A percentile compares a stretch with the other conserved stretches of the same genome.
phyloP scores from a whole-genome alignment of 148 eudicot genomes.

The Rhododendron ovatum region DNA sequence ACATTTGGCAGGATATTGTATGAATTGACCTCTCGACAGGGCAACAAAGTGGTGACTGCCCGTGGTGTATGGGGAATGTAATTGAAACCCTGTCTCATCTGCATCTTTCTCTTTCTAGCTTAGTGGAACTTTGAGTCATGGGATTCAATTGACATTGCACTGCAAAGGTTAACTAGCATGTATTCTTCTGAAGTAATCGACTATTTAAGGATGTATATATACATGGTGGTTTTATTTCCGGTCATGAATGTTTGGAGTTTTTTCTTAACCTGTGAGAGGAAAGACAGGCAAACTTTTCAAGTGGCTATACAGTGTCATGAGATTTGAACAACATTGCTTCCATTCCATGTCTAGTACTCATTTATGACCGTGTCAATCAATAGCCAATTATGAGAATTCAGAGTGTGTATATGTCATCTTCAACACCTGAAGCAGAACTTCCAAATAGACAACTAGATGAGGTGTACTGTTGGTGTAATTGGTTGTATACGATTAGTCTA shows the following conservation, averaged over 20 bases:
- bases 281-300: not conserved
- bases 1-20: constrained; percentile 80
- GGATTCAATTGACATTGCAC: not conserved
- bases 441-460: not conserved
- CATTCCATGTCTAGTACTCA: not conserved
- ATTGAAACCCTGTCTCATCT: not conserved
- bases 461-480: too few relatives aligned
- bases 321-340: not conserved
- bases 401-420: not conserved
- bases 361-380: not conserved
- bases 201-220: not conserved
- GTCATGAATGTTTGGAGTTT: not conserved
- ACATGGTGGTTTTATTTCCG: not conserved
- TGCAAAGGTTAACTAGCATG: not conserved
- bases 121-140: not conserved
- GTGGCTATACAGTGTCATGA: not conserved
- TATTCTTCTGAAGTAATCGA: not conserved
- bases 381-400: not conserved
- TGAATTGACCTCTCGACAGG: constrained; percentile 78
- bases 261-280: not conserved
- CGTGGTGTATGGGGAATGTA: constrained; percentile 97
- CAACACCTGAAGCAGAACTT: not conserved
- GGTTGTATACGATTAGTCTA: too few relatives aligned
- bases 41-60: constrained; percentile 60
- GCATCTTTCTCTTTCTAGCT: not conserved